phyloP scores from a whole-genome alignment of 2,329 filamentous ascomycete genomes.

The Trichoderma harzianum region DNA sequence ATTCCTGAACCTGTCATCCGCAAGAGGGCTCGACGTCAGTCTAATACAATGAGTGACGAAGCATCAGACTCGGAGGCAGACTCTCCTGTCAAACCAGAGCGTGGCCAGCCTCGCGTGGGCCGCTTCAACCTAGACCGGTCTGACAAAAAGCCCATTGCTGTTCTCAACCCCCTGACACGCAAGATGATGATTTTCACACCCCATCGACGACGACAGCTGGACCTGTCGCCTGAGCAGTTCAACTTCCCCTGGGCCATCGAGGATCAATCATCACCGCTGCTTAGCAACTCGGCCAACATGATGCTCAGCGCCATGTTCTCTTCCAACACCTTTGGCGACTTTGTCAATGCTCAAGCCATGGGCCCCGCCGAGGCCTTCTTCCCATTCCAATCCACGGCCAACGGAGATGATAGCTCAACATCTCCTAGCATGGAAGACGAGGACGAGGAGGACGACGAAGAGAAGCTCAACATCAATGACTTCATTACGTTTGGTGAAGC shows the following conservation, averaged over 20 bases:
- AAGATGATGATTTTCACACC: slow-evolving; percentile 65
- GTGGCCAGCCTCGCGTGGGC: slow-evolving; percentile 52
- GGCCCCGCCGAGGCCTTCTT: slow-evolving; percentile 76
- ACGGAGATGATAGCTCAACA: slow-evolving; percentile 48
- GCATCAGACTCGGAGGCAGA: slow-evolving; percentile 51
- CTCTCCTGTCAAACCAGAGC: slow-evolving; percentile 44
- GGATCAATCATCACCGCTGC: slow-evolving; percentile 51
- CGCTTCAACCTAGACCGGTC: slow-evolving; percentile 54
- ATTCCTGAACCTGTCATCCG: slow-evolving; percentile 47
- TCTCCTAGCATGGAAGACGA: slow-evolving; percentile 40
- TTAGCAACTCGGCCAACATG: slow-evolving; percentile 67
- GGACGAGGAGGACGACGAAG: slow-evolving; percentile 56
- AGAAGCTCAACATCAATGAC: slow-evolving; percentile 64
- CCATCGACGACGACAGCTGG: slow-evolving; percentile 45
- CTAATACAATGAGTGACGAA: slow-evolving; percentile 34
- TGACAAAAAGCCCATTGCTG: slow-evolving; percentile 56
- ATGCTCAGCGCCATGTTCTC: slow-evolving; percentile 74
- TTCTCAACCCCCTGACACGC: slow-evolving; percentile 54
- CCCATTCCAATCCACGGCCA: slow-evolving; percentile 60
- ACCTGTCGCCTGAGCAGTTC: slow-evolving; percentile 55
- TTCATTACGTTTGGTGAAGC: slow-evolving; percentile 66
- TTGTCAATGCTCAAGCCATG: slow-evolving; percentile 62
- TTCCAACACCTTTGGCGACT: slow-evolving; percentile 53
- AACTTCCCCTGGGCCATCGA: slow-evolving; percentile 46
- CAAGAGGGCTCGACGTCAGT: slow-evolving; percentile 46